These are phyloP conservation scores for Mycoemilia scoparia DNA, from an alignment of 192 early-diverging fungal species.

Conservation along the genomic window DNA sequence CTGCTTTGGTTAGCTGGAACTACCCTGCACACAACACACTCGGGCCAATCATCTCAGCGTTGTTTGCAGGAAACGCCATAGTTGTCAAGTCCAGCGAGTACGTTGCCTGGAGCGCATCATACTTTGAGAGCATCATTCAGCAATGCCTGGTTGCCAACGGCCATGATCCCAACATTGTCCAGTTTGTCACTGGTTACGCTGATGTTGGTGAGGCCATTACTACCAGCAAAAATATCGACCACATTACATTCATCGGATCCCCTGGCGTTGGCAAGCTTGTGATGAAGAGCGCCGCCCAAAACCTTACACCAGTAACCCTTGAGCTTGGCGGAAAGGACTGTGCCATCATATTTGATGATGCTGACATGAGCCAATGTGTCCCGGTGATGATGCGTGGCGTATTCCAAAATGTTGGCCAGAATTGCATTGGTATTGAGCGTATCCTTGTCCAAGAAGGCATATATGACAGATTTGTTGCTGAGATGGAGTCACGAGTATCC, in stretches of 20 bases:
- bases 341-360: slow-evolving; percentile 59
- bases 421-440: slow-evolving; percentile 78
- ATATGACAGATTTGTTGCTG: slow-evolving; percentile 50
- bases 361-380: slow-evolving; percentile 42
- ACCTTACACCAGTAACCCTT: slow-evolving; percentile 66
- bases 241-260: slow-evolving; percentile 80
- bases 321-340: slow-evolving; percentile 86
- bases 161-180: slow-evolving; percentile 58
- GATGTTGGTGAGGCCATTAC: slow-evolving; percentile 68
- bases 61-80: slow-evolving; percentile 73
- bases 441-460: slow-evolving; percentile 50
- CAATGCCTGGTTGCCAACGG: slow-evolving; percentile 50
- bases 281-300: slow-evolving; percentile 46
- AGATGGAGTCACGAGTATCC: slow-evolving; percentile 35
- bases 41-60: slow-evolving; percentile 59
- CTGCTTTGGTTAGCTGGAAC: slow-evolving; percentile 74
- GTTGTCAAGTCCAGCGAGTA: slow-evolving; percentile 73
- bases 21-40: slow-evolving; percentile 71
- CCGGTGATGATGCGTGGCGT: slow-evolving; percentile 65
- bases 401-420: slow-evolving; percentile 78
- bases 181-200: slow-evolving; percentile 59
- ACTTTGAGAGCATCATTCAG: slow-evolving; percentile 43
- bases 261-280: slow-evolving; percentile 62
- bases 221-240: slow-evolving; percentile 32
- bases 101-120: slow-evolving; percentile 60